These are phyloP conservation scores for Phialophora macrospora DNA, from an alignment of 2,329 filamentous ascomycete genomes.

Conservation along the genomic window DNA sequence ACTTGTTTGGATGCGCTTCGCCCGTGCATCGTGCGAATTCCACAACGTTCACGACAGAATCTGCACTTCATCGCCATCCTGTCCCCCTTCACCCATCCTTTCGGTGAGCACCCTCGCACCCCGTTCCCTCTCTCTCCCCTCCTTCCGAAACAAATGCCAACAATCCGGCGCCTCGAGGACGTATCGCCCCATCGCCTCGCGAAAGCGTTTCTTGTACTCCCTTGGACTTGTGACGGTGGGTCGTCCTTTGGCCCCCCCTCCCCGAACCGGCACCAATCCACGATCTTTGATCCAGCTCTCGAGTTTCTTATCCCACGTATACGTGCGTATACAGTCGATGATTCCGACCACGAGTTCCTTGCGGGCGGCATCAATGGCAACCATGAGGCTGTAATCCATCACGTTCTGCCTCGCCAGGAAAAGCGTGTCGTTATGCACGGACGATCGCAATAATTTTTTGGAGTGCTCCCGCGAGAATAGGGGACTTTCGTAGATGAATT, in stretches of 20 bases:
- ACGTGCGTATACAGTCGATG: conserved; percentile 97
- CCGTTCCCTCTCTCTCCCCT: conserved; percentile 29
- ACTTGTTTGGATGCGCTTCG: background rate
- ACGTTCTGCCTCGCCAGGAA: conserved; percentile 95
- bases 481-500: conserved; percentile 97
- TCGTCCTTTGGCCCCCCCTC: conserved; percentile 69
- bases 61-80: conserved; percentile 27
- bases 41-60: conserved; percentile 15
- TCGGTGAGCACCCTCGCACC: conserved; percentile 11
- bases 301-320: conserved; percentile 99
- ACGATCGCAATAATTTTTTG: conserved; percentile 87
- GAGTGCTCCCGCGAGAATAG: conserved; percentile 94
- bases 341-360: conserved; percentile 96
- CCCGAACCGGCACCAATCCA: conserved; percentile 65
- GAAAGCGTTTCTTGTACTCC: conserved; percentile 94
- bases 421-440: conserved; percentile 96
- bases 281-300: conserved; percentile 99
- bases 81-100: conserved; percentile 24
- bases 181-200: conserved; percentile 93
- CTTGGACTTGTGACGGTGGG: conserved; percentile 97
- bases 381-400: conserved; percentile 99
- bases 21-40: background rate
- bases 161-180: conserved; percentile 59
- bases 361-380: conserved; percentile 86
- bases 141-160: conserved; percentile 52